Conservation (phyloP, 1,139 yeast species). For the Debaryomyces robertsiae region DNA sequence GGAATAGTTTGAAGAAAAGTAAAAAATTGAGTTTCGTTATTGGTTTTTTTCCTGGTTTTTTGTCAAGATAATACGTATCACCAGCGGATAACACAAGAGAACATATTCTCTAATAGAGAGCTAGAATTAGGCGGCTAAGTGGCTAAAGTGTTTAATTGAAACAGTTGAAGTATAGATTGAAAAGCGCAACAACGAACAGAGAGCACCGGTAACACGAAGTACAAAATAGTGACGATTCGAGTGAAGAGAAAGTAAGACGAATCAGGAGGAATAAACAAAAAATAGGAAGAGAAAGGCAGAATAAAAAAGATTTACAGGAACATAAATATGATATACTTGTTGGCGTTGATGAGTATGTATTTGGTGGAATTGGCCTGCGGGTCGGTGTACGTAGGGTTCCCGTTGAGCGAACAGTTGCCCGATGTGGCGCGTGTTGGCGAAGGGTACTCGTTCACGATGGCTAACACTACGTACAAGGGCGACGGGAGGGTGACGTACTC, state of each 20-base stretch:
- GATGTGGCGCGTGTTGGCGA: conserved; percentile 77
- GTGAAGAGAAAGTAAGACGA: too few relatives aligned
- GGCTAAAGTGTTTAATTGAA: conserved; percentile 1
- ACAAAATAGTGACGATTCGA: too few relatives aligned
- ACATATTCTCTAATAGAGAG: conserved; percentile 3
- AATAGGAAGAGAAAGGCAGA: neutral
- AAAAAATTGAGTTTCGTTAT: neutral
- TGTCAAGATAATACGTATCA: neutral
- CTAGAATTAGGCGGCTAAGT: conserved; percentile 5
- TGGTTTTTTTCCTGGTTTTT: neutral
- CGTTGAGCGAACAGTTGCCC: conserved; percentile 81
- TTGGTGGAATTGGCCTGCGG: conserved; percentile 5
- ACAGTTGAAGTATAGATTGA: neutral
- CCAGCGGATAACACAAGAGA: neutral
- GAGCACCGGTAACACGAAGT: neutral
- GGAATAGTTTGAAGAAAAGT: neutral
- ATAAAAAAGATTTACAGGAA: conserved; percentile 49
- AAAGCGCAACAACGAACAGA: neutral
- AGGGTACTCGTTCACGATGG: conserved; percentile 66
- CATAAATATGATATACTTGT: conserved; percentile 8
- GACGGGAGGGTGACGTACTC: conserved; percentile 53
- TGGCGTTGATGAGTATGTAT: conserved; percentile 5
- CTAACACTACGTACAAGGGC: conserved; percentile 66
- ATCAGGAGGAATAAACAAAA: too few relatives aligned
- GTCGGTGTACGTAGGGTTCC: conserved; percentile 65